Conservation (phyloP, 2,329 filamentous ascomycete genomes). For the Neurospora sp. region DNA sequence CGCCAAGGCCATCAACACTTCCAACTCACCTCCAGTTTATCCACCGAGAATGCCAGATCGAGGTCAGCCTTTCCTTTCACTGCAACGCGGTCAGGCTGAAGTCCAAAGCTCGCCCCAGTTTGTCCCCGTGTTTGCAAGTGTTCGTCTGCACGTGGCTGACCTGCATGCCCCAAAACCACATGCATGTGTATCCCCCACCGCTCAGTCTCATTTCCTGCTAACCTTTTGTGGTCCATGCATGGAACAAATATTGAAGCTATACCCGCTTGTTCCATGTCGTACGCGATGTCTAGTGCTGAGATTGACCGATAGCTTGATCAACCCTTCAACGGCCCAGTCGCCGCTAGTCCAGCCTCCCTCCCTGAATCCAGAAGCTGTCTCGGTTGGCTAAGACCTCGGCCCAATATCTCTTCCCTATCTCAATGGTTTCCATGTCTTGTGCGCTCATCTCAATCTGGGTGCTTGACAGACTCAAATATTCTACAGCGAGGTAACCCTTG, state of each 20-base stretch:
- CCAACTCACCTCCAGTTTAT: not conserved
- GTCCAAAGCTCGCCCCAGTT: not conserved
- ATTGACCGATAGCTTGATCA: not conserved
- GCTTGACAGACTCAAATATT: not conserved
- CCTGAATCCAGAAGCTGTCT: not conserved
- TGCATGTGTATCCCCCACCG: not conserved
- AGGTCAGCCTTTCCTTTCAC: not conserved
- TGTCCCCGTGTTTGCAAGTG: not conserved
- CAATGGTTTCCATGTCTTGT: not conserved
- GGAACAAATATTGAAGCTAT: not conserved
- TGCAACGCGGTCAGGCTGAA: not conserved
- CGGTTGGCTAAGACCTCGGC: not conserved
- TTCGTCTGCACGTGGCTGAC: not conserved
- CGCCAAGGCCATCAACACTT: not conserved
- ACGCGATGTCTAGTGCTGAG: not conserved
- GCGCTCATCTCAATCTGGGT: not conserved
- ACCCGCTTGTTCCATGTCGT: not conserved
- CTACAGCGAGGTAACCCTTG: not conserved
- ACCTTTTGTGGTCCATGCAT: not conserved
- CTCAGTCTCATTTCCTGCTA: not conserved
- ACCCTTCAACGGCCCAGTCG: not conserved
- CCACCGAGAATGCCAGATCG: not conserved
- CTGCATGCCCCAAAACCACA: not conserved
- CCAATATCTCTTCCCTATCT: not conserved
- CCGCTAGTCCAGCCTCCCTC: not conserved